Evolutionary conservation across 2,329 filamentous ascomycete species (phyloP), one percentile per base, ranked within the genome.

Genomic region (Penicillium sp.): DNA sequence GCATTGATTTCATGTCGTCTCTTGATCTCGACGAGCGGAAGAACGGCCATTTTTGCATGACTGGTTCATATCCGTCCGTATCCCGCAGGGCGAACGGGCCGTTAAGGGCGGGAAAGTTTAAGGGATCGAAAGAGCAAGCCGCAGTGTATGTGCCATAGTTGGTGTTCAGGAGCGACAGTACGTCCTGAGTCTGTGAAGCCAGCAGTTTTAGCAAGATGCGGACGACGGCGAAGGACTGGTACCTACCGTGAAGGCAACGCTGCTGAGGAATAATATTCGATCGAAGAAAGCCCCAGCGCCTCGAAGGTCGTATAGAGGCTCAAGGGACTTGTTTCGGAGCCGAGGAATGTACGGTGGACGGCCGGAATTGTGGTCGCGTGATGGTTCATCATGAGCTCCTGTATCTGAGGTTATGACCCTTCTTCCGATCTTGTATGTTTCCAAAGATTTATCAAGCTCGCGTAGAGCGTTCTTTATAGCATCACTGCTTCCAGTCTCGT

Each of bases 11-110:
- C 23, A 90, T 74, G 0, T 86, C 84, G 51, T 83, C 73, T 21
- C 86, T 80, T 5, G 88, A 89, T 3, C 59, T 64, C 1, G 58
- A 23, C 19, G 72, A 67, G 11, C 72, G 65, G 9, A 67, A 67
- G 77, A 88, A 90, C 0, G 90, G 90, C 74, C 86, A 93, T 62
- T 89, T 85, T 1, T 88, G 85, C 46, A 90, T 81, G 5, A 90
- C 85, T 38, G 86, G 83, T 30, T 84, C 84, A 67, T 85, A 84
- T 1, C 90, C 89, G 62, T 90, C 84, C 3, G 81, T 78, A 68
- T 92, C 90, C 15, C 90, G 83, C 21, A 88, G 86, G 1, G 90
- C 90, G 73, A 91, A 92, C 0, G 89, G 87, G 73, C 93, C 91
- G 74, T 93, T 92, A 72, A 88, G 91, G 46, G 85, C 82, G 65